Conservation (phyloP, 2,329 filamentous ascomycete genomes). For the Phialophora verrucosa region DNA sequence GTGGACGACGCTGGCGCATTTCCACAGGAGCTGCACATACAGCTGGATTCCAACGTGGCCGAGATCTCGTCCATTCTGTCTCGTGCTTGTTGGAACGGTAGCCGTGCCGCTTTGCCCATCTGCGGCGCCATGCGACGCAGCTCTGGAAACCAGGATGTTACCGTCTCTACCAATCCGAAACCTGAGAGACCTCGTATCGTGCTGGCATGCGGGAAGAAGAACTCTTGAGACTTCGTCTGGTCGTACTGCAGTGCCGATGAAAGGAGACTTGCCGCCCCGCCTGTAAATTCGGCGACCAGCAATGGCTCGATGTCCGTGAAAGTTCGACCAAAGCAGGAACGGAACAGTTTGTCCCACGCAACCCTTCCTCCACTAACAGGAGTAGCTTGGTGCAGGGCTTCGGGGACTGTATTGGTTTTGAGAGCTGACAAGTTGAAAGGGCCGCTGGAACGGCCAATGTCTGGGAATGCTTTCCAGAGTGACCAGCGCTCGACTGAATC, state of each 20-base stretch:
- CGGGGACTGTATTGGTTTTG: neutral
- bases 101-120: slow-evolving; percentile 16
- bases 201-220: slow-evolving; percentile 22
- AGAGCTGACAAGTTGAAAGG: neutral
- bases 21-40: slow-evolving; percentile 20
- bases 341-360: slow-evolving; percentile 21
- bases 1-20: slow-evolving; percentile 18
- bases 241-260: slow-evolving; percentile 7
- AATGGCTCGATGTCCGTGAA: slow-evolving; percentile 20
- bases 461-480: slow-evolving; percentile 9
- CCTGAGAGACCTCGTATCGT: slow-evolving; percentile 12
- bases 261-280: slow-evolving; percentile 11
- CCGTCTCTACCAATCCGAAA: slow-evolving; percentile 18
- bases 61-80: slow-evolving; percentile 21
- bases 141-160: slow-evolving; percentile 23
- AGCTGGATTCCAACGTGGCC: slow-evolving; percentile 6
- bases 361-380: slow-evolving; percentile 18
- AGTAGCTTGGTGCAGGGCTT: neutral
- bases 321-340: slow-evolving; percentile 19
- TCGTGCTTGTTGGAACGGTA: slow-evolving; percentile 20
- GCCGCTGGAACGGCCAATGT: neutral
- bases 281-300: slow-evolving; percentile 13
- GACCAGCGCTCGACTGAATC: slow-evolving; percentile 3
- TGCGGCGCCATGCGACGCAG: slow-evolving; percentile 19
- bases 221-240: slow-evolving; percentile 10